Conservation (phyloP, 1,284 basidiomycete genomes). For the Boletellus deceptivus region DNA sequence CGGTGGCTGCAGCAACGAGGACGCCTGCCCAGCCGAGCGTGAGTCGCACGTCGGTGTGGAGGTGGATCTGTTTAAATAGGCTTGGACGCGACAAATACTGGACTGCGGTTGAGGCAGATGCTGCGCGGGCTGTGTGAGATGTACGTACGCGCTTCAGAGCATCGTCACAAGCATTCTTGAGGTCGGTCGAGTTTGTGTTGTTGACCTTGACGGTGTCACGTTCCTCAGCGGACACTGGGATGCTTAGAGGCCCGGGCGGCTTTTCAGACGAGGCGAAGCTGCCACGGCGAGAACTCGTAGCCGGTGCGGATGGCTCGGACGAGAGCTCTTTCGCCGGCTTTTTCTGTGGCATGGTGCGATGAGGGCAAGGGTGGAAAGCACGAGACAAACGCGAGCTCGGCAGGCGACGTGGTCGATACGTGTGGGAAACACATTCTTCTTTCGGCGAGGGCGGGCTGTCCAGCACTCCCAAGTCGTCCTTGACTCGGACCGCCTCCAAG, state of each 20-base stretch:
- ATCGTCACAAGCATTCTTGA: conserved; percentile 91
- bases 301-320: conserved; percentile 9
- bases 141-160: conserved; percentile 79
- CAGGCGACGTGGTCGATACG: conserved; percentile 26
- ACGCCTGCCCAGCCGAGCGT: conserved; percentile 83
- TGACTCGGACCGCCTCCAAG: not conserved
- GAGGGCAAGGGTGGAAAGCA: conserved; percentile 1
- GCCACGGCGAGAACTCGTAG: conserved; percentile 25
- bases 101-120: conserved; percentile 2
- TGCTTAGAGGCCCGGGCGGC: conserved; percentile 54
- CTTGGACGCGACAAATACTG: conserved; percentile 79
- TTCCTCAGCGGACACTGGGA: conserved; percentile 43
- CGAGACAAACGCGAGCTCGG: conserved; percentile 1
- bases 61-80: conserved; percentile 81
- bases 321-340: conserved; percentile 17
- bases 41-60: conserved; percentile 84
- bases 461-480: not conserved
- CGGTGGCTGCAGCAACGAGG: conserved; percentile 75
- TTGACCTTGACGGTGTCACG: conserved; percentile 81
- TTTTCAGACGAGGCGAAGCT: conserved; percentile 40
- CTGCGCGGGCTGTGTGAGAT: not conserved
- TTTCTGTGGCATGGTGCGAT: conserved; percentile 19
- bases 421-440: conserved; percentile 24
- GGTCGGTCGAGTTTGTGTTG: conserved; percentile 74
- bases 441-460: not conserved